A percentile compares a stretch with the other conserved stretches of the same genome.
Evolutionary conservation across 257 asterid genomes (phyloP).

Genomic region (Craterostigma plantagineum): DNA sequence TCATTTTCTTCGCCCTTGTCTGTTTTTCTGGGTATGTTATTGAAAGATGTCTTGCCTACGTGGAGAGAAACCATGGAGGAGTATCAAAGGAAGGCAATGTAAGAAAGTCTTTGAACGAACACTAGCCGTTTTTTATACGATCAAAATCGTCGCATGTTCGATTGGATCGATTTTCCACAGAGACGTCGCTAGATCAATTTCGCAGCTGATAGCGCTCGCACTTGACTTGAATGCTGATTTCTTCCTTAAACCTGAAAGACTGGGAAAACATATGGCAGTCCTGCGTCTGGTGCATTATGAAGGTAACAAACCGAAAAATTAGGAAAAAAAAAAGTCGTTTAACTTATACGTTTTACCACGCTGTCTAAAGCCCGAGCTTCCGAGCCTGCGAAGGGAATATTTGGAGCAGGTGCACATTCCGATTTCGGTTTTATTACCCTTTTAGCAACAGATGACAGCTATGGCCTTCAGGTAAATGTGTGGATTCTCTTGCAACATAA

Average conservation of each 20-base stretch:
- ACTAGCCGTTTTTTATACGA: background rate
- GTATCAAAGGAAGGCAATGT: constrained; percentile 64
- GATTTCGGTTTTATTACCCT: constrained; percentile 82
- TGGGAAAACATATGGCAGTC: constrained; percentile 50
- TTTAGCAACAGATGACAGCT: constrained; percentile 54
- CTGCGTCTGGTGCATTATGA: constrained; percentile 74
- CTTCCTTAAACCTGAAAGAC: constrained; percentile 52
- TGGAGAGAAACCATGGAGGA: constrained; percentile 90
- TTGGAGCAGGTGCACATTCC: constrained; percentile 93
- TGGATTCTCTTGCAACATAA: too few relatives aligned
- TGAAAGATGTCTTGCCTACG: constrained; percentile 46
- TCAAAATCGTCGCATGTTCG: background rate
- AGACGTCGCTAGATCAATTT: constrained; percentile 45
- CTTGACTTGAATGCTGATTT: constrained; percentile 40
- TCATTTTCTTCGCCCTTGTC: too few relatives aligned
- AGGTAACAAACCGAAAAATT: constrained; percentile 20
- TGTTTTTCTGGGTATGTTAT: background rate
- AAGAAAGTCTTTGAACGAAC: too few relatives aligned
- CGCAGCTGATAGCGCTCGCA: constrained; percentile 66
- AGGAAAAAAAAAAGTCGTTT: too few relatives aligned
- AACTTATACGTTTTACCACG: constrained; percentile 3
- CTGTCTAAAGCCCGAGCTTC: constrained; percentile 30
- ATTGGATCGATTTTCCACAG: constrained; percentile 19
- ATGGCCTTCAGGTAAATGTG: constrained; percentile 96
- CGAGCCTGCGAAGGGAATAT: constrained; percentile 68